phyloP scores from a whole-genome alignment of 352 stramenopile species.

The Pythium periplocum region DNA sequence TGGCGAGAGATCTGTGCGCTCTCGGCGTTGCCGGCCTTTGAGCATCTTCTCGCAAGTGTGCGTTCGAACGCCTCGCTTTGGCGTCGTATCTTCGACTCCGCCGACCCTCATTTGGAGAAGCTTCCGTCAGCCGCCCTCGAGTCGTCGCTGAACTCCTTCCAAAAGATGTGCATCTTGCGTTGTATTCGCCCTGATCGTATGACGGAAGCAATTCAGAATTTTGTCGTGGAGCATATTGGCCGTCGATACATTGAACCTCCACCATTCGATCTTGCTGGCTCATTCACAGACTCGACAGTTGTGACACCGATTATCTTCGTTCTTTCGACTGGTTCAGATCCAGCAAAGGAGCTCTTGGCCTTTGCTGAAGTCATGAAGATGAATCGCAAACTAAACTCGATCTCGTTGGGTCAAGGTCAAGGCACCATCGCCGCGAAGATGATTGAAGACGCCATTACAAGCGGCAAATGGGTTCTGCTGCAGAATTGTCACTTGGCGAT shows the following conservation, averaged over 20 bases:
- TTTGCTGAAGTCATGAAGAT: conserved; percentile 86
- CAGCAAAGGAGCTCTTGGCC: conserved; percentile 81
- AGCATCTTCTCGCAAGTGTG: conserved; percentile 23
- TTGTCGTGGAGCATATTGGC: conserved; percentile 81
- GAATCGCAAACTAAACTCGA: conserved; percentile 80
- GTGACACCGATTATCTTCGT: conserved; percentile 90
- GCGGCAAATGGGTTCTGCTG: conserved; percentile 89
- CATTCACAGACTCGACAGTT: conserved; percentile 81
- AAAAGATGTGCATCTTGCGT: conserved; percentile 51
- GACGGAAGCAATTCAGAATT: conserved; percentile 73
- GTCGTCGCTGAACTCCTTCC: conserved; percentile 28
- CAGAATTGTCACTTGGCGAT: conserved; percentile 93
- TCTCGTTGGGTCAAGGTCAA: conserved; percentile 89
- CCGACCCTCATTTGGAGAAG: conserved; percentile 33
- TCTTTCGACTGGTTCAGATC: conserved; percentile 85
- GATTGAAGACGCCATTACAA: conserved; percentile 83
- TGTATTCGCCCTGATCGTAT: conserved; percentile 58
- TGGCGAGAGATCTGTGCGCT: conserved; percentile 37
- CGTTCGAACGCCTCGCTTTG: conserved; percentile 22
- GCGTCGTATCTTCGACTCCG: conserved; percentile 41
- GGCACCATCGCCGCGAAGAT: conserved; percentile 82
- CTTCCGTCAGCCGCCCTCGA: conserved; percentile 27
- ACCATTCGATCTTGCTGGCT: conserved; percentile 74
- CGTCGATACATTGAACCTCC: conserved; percentile 79
- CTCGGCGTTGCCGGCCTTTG: conserved; percentile 31